Conservation (phyloP, 306 rosid species). For the Acacia crassicarpa region DNA sequence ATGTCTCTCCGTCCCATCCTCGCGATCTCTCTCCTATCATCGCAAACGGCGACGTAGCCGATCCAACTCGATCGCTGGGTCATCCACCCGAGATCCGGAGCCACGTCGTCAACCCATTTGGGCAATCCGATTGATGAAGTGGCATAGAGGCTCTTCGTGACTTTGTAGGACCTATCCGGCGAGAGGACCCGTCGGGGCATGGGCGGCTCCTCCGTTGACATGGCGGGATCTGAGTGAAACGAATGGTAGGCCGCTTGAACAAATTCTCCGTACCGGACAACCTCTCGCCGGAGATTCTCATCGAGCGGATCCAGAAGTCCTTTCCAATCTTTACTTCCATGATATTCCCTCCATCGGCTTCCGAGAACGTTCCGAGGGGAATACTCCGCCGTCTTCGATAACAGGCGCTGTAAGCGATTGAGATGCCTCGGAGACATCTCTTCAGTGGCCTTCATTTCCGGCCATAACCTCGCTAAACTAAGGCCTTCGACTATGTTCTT, state of each 20-base stretch:
- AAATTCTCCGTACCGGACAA: slow-evolving; percentile 82
- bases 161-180: slow-evolving; percentile 63
- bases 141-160: slow-evolving; percentile 79
- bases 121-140: slow-evolving; percentile 85
- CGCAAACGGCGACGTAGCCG: slow-evolving; percentile 87
- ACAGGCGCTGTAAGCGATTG: slow-evolving; percentile 57
- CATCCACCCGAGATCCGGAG: slow-evolving; percentile 96
- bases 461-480: slow-evolving; percentile 58
- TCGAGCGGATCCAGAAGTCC: slow-evolving; percentile 90
- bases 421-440: slow-evolving; percentile 89
- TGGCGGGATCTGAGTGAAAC: slow-evolving; percentile 74
- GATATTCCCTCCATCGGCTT: slow-evolving; percentile 76
- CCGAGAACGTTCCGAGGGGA: slow-evolving; percentile 78
- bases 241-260: slow-evolving; percentile 80
- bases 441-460: slow-evolving; percentile 62
- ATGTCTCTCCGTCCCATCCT: slow-evolving; percentile 86
- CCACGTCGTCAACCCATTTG: slow-evolving; percentile 67
- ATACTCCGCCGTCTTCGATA: slow-evolving; percentile 62
- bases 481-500: slow-evolving; percentile 57
- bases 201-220: slow-evolving; percentile 54
- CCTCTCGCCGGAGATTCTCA: slow-evolving; percentile 96
- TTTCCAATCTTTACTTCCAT: slow-evolving; percentile 71
- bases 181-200: slow-evolving; percentile 44
- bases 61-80: slow-evolving; percentile 90
- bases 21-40: slow-evolving; percentile 66